These are phyloP conservation scores for Heterobasidion irregulare DNA, from an alignment of 1,284 basidiomycete species.

Conservation along the genomic window DNA sequence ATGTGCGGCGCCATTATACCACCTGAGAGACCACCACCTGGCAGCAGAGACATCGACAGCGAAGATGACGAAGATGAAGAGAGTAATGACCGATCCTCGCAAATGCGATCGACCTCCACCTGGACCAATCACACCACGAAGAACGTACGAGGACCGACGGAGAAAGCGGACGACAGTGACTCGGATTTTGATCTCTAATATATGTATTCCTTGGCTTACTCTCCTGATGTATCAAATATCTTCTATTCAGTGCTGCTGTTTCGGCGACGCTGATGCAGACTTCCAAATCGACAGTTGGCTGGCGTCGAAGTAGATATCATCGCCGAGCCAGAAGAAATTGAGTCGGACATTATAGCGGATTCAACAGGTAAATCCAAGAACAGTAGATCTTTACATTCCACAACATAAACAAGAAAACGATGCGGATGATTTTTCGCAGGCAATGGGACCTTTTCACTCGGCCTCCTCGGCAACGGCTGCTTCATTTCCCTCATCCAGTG, in stretches of 20 bases:
- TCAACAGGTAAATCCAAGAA: not conserved
- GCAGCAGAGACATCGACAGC: conserved; percentile 20
- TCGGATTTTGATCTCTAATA: conserved; percentile 63
- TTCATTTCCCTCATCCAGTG: not conserved
- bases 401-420: not conserved
- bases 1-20: conserved; percentile 53
- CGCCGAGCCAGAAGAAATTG: too few species aligned
- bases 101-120: conserved; percentile 45
- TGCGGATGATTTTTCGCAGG: not conserved
- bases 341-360: not conserved
- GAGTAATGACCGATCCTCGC: conserved; percentile 36
- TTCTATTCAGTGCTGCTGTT: too few species aligned
- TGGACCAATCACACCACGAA: conserved; percentile 47
- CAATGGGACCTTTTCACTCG: not conserved
- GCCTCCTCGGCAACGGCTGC: not conserved
- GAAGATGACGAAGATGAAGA: conserved; percentile 33
- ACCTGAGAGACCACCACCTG: conserved; percentile 25
- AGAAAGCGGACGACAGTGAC: conserved; percentile 54
- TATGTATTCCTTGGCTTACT: not conserved
- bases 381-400: not conserved
- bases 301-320: too few species aligned
- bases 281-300: too few species aligned
- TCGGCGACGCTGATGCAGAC: too few species aligned
- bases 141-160: conserved; percentile 43
- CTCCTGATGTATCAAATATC: not conserved